Conservation (phyloP, 352 stramenopile species). For the Globisporangium nagaii region DNA sequence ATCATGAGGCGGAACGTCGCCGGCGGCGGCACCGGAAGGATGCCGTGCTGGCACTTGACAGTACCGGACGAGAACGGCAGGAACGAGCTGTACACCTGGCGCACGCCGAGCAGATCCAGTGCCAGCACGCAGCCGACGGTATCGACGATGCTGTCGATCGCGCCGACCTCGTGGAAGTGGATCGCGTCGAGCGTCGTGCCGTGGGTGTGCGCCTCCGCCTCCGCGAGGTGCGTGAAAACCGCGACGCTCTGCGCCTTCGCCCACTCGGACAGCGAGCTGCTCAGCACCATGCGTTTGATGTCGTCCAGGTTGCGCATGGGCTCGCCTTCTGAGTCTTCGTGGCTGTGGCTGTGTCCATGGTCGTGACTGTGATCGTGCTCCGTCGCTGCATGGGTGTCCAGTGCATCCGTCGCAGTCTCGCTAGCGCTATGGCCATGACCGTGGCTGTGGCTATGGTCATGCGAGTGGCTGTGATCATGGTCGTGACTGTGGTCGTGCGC, state of each 20-base stretch:
- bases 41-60: slow-evolving; percentile 93
- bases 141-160: slow-evolving; percentile 97
- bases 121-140: slow-evolving; percentile 93
- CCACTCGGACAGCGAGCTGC: slow-evolving; percentile 77
- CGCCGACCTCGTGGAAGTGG: slow-evolving; percentile 98
- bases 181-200: slow-evolving; percentile 89
- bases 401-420: too few species aligned
- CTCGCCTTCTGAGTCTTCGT: slow-evolving; percentile 43
- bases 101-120: slow-evolving; percentile 89
- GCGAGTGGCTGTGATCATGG: slow-evolving; percentile 6
- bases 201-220: slow-evolving; percentile 93
- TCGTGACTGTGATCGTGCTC: slow-evolving; percentile 24
- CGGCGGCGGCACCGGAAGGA: slow-evolving; percentile 92
- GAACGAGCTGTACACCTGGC: slow-evolving; percentile 79
- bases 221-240: slow-evolving; percentile 89
- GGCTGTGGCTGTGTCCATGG: slow-evolving; percentile 31
- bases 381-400: slow-evolving; percentile 12
- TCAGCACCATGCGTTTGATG: slow-evolving; percentile 85
- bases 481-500: not conserved
- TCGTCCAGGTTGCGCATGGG: slow-evolving; percentile 88
- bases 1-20: slow-evolving; percentile 94
- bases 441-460: slow-evolving; percentile 18
- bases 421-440: slow-evolving; percentile 19
- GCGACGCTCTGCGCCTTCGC: slow-evolving; percentile 87
- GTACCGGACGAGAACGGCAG: slow-evolving; percentile 90